Conservation (phyloP, 1,284 basidiomycete genomes). For the Naganishia liquefaciens region DNA sequence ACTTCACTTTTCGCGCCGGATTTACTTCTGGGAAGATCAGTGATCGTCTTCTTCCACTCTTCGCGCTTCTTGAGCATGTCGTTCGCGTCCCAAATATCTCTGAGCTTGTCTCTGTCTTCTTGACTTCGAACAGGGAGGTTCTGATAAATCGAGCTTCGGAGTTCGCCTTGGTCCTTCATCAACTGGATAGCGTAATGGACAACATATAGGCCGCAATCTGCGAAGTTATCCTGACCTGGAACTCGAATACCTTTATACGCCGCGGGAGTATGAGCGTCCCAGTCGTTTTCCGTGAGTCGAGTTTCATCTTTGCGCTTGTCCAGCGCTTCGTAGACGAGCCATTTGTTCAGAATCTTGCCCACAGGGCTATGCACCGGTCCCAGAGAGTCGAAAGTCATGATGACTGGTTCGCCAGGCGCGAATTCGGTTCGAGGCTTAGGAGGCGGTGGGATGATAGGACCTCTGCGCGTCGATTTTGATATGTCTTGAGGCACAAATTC, state of each 20-base stretch:
- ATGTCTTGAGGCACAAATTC: background rate
- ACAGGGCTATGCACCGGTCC: conserved; percentile 68
- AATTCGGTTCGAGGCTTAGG: conserved; percentile 10
- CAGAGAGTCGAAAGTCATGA: conserved; percentile 87
- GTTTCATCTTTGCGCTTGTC: conserved; percentile 47
- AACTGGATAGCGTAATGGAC: conserved; percentile 46
- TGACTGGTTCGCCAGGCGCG: conserved; percentile 62
- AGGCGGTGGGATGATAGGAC: background rate
- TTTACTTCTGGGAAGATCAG: background rate
- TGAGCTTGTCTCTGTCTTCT: conserved; percentile 14
- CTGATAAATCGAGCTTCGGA: conserved; percentile 14
- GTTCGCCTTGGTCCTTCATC: conserved; percentile 8
- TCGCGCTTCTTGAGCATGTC: conserved; percentile 12
- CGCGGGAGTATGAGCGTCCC: conserved; percentile 4
- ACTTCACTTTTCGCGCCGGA: background rate
- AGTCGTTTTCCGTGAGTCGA: conserved; percentile 13
- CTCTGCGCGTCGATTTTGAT: conserved; percentile 5
- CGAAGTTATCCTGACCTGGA: conserved; percentile 57
- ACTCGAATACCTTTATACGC: conserved; percentile 41
- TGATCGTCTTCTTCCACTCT: conserved; percentile 9
- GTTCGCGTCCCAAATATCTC: conserved; percentile 14
- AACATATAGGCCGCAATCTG: conserved; percentile 58
- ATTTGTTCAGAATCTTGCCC: conserved; percentile 63
- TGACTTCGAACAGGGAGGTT: background rate
- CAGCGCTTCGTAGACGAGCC: conserved; percentile 74